These are phyloP conservation scores for Phytophthora tubulina DNA, from an alignment of 352 stramenopile species.

Conservation along the genomic window DNA sequence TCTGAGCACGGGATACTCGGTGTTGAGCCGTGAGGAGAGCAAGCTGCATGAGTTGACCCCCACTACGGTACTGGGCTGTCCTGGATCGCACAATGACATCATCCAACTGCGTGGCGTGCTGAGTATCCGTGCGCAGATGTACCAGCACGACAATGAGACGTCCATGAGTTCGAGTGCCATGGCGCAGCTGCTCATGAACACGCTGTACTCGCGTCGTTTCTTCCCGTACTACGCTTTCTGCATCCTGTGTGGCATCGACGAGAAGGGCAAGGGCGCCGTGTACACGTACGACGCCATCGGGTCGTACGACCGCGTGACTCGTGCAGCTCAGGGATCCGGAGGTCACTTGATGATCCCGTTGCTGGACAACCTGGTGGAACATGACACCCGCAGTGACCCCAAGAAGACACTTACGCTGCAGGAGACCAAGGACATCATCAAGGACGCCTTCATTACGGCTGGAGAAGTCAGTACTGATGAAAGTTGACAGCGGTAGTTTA, in stretches of 20 bases:
- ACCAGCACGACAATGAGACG: conserved; percentile 96
- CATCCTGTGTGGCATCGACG: conserved; percentile 97
- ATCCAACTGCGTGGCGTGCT: conserved; percentile 87
- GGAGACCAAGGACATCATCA: conserved; percentile 98
- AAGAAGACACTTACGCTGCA: conserved; percentile 92
- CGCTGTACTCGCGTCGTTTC: conserved; percentile 98
- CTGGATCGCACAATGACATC: conserved; percentile 89
- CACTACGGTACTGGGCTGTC: conserved; percentile 77
- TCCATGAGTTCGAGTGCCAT: conserved; percentile 93
- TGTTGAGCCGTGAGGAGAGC: conserved; percentile 95
- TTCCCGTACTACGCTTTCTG: conserved; percentile 99
- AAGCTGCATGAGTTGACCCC: conserved; percentile 88
- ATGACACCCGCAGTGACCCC: conserved; percentile 91
- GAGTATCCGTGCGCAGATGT: conserved; percentile 87
- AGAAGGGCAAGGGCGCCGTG: conserved; percentile 95
- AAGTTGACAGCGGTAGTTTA: background rate
- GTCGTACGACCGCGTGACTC: conserved; percentile 83
- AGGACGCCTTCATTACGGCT: conserved; percentile 98
- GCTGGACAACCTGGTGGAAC: conserved; percentile 97
- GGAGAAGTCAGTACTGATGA: conserved; percentile 80
- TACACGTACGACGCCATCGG: conserved; percentile 99
- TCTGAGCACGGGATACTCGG: conserved; percentile 97
- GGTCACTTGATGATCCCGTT: conserved; percentile 98
- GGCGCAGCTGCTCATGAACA: conserved; percentile 98
- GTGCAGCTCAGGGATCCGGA: conserved; percentile 89